A percentile compares a stretch with the other conserved stretches of the same genome.
phyloP scores from a whole-genome alignment of 2,329 filamentous ascomycete species.

The Pyricularia pennisetigena region DNA sequence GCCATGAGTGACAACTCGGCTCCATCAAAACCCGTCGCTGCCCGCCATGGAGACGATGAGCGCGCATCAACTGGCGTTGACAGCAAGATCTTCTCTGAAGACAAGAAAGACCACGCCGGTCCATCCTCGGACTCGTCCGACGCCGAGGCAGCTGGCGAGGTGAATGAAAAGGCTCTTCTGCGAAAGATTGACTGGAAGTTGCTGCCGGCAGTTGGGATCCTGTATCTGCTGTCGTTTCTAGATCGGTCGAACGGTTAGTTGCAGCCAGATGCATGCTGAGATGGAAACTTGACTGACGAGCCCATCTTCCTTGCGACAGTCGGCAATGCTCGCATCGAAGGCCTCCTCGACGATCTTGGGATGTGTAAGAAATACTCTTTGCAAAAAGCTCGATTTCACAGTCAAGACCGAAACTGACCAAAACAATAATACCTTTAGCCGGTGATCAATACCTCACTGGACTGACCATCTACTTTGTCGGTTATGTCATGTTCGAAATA shows the following conservation, averaged over 20 bases:
- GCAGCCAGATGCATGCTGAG: slow-evolving; percentile 18
- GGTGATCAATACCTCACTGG: slow-evolving; percentile 56
- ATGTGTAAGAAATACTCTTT: slow-evolving; percentile 33
- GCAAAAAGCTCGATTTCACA: background rate
- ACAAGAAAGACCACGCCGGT: background rate
- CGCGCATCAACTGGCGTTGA: background rate
- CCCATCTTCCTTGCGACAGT: slow-evolving; percentile 25
- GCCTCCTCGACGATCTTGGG: slow-evolving; percentile 37
- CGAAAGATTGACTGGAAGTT: slow-evolving; percentile 44
- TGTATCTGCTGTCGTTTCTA: slow-evolving; percentile 47
- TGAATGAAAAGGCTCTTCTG: slow-evolving; percentile 48
- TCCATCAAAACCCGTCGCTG: background rate
- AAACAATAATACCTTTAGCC: slow-evolving; percentile 19
- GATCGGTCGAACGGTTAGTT: slow-evolving; percentile 45
- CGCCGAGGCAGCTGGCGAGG: background rate
- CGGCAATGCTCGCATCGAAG: slow-evolving; percentile 48
- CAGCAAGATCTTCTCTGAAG: background rate
- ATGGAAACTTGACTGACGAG: slow-evolving; percentile 10
- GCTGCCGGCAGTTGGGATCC: slow-evolving; percentile 40
- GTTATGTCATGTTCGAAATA: slow-evolving; percentile 50
- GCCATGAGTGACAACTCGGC: background rate
- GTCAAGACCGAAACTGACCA: slow-evolving; percentile 17
- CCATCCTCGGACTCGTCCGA: background rate
- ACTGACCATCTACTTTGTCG: slow-evolving; percentile 56
- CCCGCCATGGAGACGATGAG: background rate